Conservation (phyloP, 179 eudicot species). For the Heliamphora pulchella region DNA sequence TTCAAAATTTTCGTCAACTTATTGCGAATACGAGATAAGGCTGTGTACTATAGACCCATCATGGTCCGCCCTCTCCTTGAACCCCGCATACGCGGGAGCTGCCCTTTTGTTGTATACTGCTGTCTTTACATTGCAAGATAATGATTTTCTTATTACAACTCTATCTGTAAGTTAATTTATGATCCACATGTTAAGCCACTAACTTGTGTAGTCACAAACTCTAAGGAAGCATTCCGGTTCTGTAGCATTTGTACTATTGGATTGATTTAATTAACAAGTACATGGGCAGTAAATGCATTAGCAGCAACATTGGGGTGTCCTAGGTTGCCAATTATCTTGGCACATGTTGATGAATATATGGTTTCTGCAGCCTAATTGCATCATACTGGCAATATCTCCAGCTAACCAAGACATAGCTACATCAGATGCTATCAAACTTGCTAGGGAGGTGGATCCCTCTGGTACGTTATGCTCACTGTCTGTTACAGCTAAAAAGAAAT, state of each 20-base stretch:
- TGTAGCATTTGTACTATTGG: not conserved
- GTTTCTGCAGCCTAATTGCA: conserved; percentile 66
- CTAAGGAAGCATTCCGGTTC: not conserved
- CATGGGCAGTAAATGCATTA: not conserved
- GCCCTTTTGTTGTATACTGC: no score
- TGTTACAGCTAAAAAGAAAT: not conserved
- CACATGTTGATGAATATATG: conserved; percentile 5
- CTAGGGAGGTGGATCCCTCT: conserved; percentile 85
- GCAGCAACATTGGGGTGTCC: not conserved
- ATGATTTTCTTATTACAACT: not conserved
- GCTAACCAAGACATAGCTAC: conserved; percentile 99
- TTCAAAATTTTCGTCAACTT: not conserved
- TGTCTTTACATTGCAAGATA: not conserved
- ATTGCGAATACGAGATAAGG: no score
- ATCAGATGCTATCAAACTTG: conserved; percentile 89
- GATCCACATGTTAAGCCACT: not conserved
- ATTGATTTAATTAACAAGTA: not conserved
- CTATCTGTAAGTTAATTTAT: not conserved
- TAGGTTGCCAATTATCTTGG: not conserved
- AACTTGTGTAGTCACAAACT: not conserved
- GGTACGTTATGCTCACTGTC: conserved; percentile 31
- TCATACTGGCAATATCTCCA: conserved; percentile 92
- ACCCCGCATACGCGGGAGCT: no score
- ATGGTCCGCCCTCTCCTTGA: no score
- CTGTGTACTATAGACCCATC: no score